These are phyloP conservation scores for Erysimum pusillum DNA, from an alignment of 441 rosid species.

Conservation along the genomic window DNA sequence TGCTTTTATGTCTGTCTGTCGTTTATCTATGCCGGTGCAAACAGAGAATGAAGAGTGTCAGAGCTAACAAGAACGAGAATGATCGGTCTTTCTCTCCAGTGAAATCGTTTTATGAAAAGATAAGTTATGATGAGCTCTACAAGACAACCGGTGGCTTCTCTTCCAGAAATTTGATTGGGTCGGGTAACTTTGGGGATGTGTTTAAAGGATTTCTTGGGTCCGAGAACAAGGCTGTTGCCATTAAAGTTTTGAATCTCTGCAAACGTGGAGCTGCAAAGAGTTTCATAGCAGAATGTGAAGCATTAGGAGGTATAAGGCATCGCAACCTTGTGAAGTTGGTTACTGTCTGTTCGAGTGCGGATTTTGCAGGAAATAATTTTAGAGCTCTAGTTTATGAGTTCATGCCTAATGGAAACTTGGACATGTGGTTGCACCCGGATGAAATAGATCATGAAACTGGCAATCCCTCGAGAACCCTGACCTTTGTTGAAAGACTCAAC, in stretches of 20 bases:
- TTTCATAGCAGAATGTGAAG: conserved; percentile 43
- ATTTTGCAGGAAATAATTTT: conserved; percentile 34
- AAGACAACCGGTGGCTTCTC: conserved; percentile 8
- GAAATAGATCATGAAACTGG: neutral
- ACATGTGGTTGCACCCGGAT: conserved; percentile 39
- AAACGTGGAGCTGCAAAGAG: conserved; percentile 41
- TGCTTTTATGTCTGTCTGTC: conserved; percentile 17
- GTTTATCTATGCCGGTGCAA: conserved; percentile 26
- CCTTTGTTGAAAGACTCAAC: conserved; percentile 26
- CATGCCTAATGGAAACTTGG: conserved; percentile 44
- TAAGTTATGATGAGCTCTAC: conserved; percentile 3
- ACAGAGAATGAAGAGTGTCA: conserved; percentile 18
- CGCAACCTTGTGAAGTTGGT: conserved; percentile 43
- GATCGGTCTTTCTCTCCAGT: conserved; percentile 2
- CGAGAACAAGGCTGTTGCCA: neutral
- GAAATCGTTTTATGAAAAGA: conserved; percentile 20
- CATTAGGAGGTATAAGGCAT: conserved; percentile 34
- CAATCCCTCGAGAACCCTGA: conserved; percentile 10
- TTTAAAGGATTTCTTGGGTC: neutral
- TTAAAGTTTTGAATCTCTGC: neutral
- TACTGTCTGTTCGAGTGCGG: conserved; percentile 33
- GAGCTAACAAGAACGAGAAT: conserved; percentile 9
- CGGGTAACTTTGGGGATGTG: conserved; percentile 13
- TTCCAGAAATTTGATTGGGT: conserved; percentile 8
- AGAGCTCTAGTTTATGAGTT: conserved; percentile 40